Conservation (phyloP, 345 rosid genomes). For the Salix koriyanagi region DNA sequence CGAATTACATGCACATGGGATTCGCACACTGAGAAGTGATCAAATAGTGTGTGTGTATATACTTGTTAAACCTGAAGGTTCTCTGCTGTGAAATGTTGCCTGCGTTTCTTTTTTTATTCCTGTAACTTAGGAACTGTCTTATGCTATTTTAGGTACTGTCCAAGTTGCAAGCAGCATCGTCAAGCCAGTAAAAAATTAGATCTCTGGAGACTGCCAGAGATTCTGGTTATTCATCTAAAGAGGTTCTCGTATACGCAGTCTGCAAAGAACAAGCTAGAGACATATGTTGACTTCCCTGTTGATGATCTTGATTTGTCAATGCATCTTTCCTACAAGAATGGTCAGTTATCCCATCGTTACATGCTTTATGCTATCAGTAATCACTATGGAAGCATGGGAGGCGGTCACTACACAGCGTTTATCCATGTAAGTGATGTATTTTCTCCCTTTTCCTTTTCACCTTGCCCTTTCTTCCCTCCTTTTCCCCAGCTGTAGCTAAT, state of each 20-base stretch:
- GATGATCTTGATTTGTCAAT: slow-evolving; percentile 82
- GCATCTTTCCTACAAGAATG: slow-evolving; percentile 57
- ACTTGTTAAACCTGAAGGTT: background rate
- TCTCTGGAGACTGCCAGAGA: slow-evolving; percentile 96
- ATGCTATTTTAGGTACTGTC: slow-evolving; percentile 70
- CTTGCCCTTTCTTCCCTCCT: background rate
- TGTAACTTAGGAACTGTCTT: slow-evolving; percentile 12
- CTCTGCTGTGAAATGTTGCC: slow-evolving; percentile 4
- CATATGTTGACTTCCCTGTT: slow-evolving; percentile 83
- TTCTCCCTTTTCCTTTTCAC: background rate
- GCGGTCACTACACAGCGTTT: slow-evolving; percentile 97
- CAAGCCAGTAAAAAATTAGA: slow-evolving; percentile 95
- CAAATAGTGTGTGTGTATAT: too few relatives aligned
- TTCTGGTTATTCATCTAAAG: slow-evolving; percentile 87
- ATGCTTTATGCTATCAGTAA: slow-evolving; percentile 93
- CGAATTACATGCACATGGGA: background rate
- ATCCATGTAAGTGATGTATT: slow-evolving; percentile 71
- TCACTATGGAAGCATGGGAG: slow-evolving; percentile 97
- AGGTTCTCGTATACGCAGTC: slow-evolving; percentile 88
- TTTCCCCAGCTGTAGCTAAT: background rate
- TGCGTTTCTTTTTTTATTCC: background rate
- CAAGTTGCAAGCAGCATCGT: slow-evolving; percentile 75
- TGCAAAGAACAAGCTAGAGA: slow-evolving; percentile 87
- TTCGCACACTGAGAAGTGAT: background rate
- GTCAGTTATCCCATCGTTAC: slow-evolving; percentile 52